Conservation (phyloP, 2,329 filamentous ascomycete genomes). For the Elsinoe necatrix region DNA sequence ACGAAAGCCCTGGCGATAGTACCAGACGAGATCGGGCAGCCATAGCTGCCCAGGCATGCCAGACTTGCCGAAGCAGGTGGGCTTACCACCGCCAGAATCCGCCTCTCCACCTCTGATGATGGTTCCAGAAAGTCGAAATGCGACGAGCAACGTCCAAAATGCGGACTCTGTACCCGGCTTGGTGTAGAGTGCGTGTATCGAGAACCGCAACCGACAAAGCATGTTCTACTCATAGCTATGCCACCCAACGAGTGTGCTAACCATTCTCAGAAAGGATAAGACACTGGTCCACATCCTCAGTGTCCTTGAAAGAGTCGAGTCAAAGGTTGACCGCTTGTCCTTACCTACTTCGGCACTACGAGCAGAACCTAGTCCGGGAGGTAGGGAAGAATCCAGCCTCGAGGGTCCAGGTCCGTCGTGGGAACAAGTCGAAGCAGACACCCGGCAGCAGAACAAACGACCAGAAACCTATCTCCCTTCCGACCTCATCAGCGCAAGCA, state of each 20-base stretch:
- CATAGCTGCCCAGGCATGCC: conserved; percentile 50
- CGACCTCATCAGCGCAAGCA: background rate
- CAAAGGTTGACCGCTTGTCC: conserved; percentile 44
- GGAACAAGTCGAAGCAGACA: background rate
- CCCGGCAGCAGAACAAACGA: background rate
- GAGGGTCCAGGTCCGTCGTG: background rate
- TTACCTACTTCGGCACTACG: conserved; percentile 16
- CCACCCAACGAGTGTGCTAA: background rate
- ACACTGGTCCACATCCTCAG: conserved; percentile 54
- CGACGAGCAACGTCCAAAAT: conserved; percentile 55
- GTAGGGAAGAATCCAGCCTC: background rate
- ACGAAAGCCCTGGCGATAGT: conserved; percentile 14
- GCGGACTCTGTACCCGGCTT: conserved; percentile 50
- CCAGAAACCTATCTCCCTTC: conserved; percentile 4
- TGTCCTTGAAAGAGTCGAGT: conserved; percentile 46
- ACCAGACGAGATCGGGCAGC: conserved; percentile 39
- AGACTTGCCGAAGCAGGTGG: conserved; percentile 44
- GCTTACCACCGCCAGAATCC: background rate
- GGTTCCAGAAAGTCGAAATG: conserved; percentile 52
- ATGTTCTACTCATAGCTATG: conserved; percentile 25
- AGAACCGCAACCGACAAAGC: conserved; percentile 56
- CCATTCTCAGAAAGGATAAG: conserved; percentile 48
- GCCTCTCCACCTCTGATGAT: background rate
- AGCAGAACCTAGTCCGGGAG: background rate
- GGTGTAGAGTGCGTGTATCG: conserved; percentile 53